Conservation (phyloP, 2,329 filamentous ascomycete genomes). For the Cordyceps fumosorosea region DNA sequence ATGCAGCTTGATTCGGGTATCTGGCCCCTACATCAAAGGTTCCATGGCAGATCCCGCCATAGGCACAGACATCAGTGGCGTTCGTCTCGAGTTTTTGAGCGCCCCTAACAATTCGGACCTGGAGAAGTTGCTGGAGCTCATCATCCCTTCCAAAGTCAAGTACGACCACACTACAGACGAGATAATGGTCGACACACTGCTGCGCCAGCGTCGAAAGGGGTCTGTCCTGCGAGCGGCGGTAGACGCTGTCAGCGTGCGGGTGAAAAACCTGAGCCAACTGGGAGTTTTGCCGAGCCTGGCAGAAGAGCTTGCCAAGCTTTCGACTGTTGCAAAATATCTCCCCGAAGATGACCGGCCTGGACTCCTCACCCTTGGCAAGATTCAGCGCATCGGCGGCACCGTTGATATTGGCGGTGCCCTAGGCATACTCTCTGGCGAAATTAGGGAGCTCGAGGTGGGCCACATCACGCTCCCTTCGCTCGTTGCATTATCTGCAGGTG, state of each 20-base stretch:
- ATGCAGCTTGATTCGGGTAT: constrained; percentile 68
- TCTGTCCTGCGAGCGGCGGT: constrained; percentile 68
- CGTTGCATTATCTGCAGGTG: constrained; percentile 67
- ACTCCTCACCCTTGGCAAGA: constrained; percentile 63
- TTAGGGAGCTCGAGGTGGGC: constrained; percentile 61
- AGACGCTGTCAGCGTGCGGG: constrained; percentile 54
- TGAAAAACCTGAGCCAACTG: constrained; percentile 60
- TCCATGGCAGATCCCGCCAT: constrained; percentile 53
- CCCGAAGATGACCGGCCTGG: constrained; percentile 94
- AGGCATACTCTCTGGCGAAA: constrained; percentile 53
- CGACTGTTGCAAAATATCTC: constrained; percentile 86
- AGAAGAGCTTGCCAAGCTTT: constrained; percentile 73
- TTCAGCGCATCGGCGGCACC: constrained; percentile 56
- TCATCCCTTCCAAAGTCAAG: constrained; percentile 86
- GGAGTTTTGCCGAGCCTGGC: constrained; percentile 62
- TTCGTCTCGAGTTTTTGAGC: constrained; percentile 65
- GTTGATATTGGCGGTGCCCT: constrained; percentile 62
- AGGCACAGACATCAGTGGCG: constrained; percentile 55
- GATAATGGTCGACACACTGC: constrained; percentile 85
- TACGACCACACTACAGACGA: constrained; percentile 83
- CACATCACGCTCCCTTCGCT: constrained; percentile 83
- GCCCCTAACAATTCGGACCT: constrained; percentile 74
- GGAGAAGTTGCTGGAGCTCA: constrained; percentile 72
- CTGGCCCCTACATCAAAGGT: constrained; percentile 58
- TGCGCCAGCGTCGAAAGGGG: constrained; percentile 81